Conservation (phyloP, 2,329 filamentous ascomycete genomes). For the Diaporthe sp. region DNA sequence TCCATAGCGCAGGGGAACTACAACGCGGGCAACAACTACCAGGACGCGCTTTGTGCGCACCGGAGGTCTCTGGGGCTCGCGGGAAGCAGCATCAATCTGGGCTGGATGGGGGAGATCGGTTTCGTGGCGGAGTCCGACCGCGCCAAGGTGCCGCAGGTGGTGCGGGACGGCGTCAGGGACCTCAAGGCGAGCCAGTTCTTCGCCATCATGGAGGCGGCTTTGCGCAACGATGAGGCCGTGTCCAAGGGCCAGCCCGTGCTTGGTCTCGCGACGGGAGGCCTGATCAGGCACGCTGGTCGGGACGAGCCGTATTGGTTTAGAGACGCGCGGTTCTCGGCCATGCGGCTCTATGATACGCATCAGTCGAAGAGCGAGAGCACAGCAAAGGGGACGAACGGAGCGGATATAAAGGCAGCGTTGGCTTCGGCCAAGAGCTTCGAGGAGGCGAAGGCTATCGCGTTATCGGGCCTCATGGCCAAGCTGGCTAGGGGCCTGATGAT, state of each 20-base stretch:
- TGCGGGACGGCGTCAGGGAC: constrained; percentile 17
- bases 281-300: constrained; percentile 46
- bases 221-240: not conserved
- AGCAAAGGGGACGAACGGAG: not conserved
- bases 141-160: constrained; percentile 25
- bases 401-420: constrained; percentile 44
- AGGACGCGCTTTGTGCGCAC: constrained; percentile 47
- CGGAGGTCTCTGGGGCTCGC: constrained; percentile 46
- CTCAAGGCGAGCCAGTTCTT: constrained; percentile 32
- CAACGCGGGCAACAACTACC: constrained; percentile 49
- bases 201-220: constrained; percentile 10
- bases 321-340: constrained; percentile 47
- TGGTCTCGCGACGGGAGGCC: constrained; percentile 47
- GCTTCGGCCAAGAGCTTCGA: constrained; percentile 43
- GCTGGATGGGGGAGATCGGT: constrained; percentile 33
- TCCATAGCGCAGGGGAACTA: constrained; percentile 50
- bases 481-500: constrained; percentile 49
- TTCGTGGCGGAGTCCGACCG: constrained; percentile 34
- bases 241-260: constrained; percentile 47
- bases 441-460: constrained; percentile 44
- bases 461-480: constrained; percentile 47
- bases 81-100: constrained; percentile 47
- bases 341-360: constrained; percentile 46
- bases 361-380: constrained; percentile 37
- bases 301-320: constrained; percentile 50